These are phyloP conservation scores for Tremellales sp. DNA, from an alignment of 1,284 basidiomycete genomes.

Conservation along the genomic window DNA sequence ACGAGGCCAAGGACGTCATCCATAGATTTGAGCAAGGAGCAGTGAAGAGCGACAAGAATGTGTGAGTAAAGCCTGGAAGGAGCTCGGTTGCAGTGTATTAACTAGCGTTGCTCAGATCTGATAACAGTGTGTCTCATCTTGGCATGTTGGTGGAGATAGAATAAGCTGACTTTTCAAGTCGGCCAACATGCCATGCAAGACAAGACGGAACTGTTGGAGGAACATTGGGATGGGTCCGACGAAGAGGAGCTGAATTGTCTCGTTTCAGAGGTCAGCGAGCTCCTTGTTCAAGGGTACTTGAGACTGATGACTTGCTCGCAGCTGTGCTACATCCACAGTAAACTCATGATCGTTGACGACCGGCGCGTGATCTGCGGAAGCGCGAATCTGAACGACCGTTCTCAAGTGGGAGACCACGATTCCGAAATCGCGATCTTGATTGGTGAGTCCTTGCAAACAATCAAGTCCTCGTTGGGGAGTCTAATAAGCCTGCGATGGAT, in stretches of 20 bases:
- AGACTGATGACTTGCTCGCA: conserved; percentile 1
- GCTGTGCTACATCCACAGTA: conserved; percentile 48
- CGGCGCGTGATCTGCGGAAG: conserved; percentile 63
- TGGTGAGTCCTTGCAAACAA: conserved; percentile 48
- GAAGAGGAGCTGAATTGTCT: conserved; percentile 76
- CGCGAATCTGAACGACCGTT: conserved; percentile 61
- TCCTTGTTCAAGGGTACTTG: conserved; percentile 56
- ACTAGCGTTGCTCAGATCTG: conserved; percentile 24
- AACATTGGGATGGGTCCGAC: conserved; percentile 75
- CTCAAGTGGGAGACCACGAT: conserved; percentile 73
- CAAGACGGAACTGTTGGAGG: conserved; percentile 59
- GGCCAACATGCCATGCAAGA: conserved; percentile 71
- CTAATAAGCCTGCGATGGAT: too few species aligned
- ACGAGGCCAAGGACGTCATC: conserved; percentile 64
- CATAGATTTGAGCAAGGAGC: conserved; percentile 64
- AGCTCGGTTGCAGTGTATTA: not conserved
- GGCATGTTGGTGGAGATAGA: not conserved
- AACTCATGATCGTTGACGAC: conserved; percentile 90
- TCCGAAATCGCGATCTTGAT: conserved; percentile 88
- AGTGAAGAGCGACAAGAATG: conserved; percentile 24
- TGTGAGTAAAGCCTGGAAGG: conserved; percentile 22
- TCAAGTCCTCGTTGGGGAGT: not conserved
- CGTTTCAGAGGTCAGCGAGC: conserved; percentile 75
- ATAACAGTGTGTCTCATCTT: conserved; percentile 24
- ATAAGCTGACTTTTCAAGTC: conserved; percentile 58